Base-by-base conservation (phyloP, 2,329 filamentous ascomycete species). In the Alternaria novae-zelandiae region DNA sequence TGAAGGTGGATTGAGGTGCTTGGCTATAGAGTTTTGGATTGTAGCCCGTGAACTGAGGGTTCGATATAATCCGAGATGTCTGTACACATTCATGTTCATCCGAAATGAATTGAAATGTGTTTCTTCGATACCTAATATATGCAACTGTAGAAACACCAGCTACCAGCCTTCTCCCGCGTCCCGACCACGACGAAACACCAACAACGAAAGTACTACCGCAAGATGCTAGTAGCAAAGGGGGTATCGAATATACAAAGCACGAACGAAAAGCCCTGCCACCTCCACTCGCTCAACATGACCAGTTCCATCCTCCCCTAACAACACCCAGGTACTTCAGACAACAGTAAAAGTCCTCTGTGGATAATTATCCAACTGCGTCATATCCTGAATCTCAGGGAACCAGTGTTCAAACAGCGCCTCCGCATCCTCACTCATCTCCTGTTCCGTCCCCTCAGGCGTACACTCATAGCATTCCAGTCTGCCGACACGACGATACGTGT, bases 391-490 rank as follows among this genome's bases (percentile, higher is more conserved):
- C 17, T 79, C 74, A 0, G 77, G 76, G 44, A 79, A 79, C 77
- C 77, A 79, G 28, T 76, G 69, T 44, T 69, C 70, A 55, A 79
- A 78, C 15, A 79, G 64, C 6, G 74, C 63, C 56, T 79, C 77
- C 7, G 76, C 76, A 51, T 79, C 77, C 57, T 79, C 75, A 21
- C 73, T 74, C 67, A 79, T 78, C 13, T 73, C 70, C 26, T 71
- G 69, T 8, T 73, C 71, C 20, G 69, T 70, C 5, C 58, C 70
- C 54, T 75, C 72, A 20, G 57, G 64, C 20, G 72, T 68, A 36
- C 76, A 79, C 28, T 79, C 77, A 54, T 79, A 79, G 64, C 76
- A 79, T 59, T 79, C 77, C 28, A 79, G 72, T 17, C 77, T 72
- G 9, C 76, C 77, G 9, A 79, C 66, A n/a, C 77, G 73, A 28